Evolutionary conservation across 2,329 filamentous ascomycete genomes (phyloP), one percentile per base, ranked within the genome.

Genomic region (Xylariaceae sp.): DNA sequence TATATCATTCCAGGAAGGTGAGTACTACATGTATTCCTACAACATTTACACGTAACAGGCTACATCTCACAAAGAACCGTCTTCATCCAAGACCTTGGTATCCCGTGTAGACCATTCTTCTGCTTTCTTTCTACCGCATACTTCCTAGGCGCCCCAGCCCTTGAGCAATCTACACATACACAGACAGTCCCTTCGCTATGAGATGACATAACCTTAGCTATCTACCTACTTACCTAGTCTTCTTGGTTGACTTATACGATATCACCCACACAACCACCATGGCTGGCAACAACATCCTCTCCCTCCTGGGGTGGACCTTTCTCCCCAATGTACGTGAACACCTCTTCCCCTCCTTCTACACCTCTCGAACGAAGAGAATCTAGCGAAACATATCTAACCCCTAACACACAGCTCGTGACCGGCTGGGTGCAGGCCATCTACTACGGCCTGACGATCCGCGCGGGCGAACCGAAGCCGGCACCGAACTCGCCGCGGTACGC

Each of bases 391-490:
- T 18, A 20, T 40, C 48, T 42, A 43, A 14, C 49, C 48, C 29
- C n/a, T n/a, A n/a, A n/a, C n/a, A n/a, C 7, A 46, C 60, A 96
- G 90, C 84, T 93, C 65, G 89, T 87, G 47, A 93, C 91, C 40
- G 84, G 85, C 61, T 90, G 88, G 78, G 72, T 89, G 5, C 93
- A 98, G 73, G 82, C 82, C 60, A 79, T 96, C 65, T 95, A 92
- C 77, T 99, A 98, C 77, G 82, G 88, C 67, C 76, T 98, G 65
- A 90, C 90, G 52, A 93, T 96, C 71, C 91, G 93, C 63, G 95
- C 92, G 45, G 95, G 95, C 69, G 87, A 92, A 60, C 89, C 90
- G 14, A 90, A 89, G 57, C 93, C 89, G 1, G 84, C 76, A 55
- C 84, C 89, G 37, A 84, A 90, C 72, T 80, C 82, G n/a, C 81